These are phyloP conservation scores for Candida coquimbonensis DNA, from an alignment of 805 yeast genomes.

Conservation along the genomic window DNA sequence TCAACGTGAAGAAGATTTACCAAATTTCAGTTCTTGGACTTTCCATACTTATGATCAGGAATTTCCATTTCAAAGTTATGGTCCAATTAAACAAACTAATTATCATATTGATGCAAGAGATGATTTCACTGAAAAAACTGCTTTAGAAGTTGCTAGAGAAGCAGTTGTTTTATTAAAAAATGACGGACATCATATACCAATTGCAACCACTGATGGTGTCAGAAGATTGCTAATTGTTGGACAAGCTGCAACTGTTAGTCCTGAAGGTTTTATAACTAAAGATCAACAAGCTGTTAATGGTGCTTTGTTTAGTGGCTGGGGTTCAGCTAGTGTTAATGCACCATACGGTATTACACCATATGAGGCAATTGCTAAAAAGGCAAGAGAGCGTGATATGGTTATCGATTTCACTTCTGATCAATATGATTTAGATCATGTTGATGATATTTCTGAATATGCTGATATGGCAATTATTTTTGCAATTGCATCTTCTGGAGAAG, in stretches of 20 bases:
- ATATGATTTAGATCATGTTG: constrained; percentile 38
- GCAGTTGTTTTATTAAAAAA: constrained; percentile 52
- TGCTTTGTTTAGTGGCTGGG: constrained; percentile 55
- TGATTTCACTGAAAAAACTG: constrained; percentile 39
- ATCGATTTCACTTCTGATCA: constrained; percentile 39
- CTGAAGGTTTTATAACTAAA: constrained; percentile 45
- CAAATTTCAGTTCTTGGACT: constrained; percentile 56
- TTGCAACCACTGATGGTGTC: constrained; percentile 35
- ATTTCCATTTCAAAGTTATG: constrained; percentile 45
- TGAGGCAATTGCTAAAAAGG: constrained; percentile 45
- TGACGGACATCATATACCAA: constrained; percentile 44
- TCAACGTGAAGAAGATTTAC: constrained; percentile 34
- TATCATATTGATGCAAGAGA: constrained; percentile 49
- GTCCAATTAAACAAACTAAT: constrained; percentile 47
- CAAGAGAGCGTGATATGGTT: constrained; percentile 37
- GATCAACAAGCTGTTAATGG: constrained; percentile 50
- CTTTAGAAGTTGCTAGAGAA: constrained; percentile 49
- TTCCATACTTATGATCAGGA: constrained; percentile 46
- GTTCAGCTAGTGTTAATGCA: constrained; percentile 52
- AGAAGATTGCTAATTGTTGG: constrained; percentile 42
- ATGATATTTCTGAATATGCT: constrained; percentile 39
- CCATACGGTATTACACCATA: constrained; percentile 53
- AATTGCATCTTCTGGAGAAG: constrained; percentile 51
- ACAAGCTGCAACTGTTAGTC: constrained; percentile 42
- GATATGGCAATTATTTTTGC: constrained; percentile 51